Base-by-base conservation (phyloP, 306 rosid genomes). In the Lathyrus aphaca region DNA sequence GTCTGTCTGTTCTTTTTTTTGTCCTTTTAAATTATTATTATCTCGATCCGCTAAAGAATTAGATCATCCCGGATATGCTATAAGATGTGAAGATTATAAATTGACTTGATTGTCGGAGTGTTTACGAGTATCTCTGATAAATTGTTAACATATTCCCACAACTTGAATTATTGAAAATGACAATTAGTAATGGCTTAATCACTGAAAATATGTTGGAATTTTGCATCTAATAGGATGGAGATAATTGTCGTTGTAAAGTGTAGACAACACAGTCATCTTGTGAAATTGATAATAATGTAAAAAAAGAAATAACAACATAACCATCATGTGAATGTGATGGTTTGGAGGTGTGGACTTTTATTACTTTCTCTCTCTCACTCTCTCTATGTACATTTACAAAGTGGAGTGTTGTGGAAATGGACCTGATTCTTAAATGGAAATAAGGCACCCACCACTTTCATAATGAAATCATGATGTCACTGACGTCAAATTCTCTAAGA, bases 191-290 rank as follows among this genome's bases (percentile, higher is more conserved):
- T 17, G 25, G 30, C 12, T 39, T 42, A 3, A 37, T 14, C 13
- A 59, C 14, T 65, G 57, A 46, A 48, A 25, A 55, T 38, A 37
- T n/a, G 40, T 40, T 54, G n/a, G 46, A 42, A 12, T 11, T 42
- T 42, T 10, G 13, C n/a, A 10, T 40, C 5, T 3, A 40, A 8
- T 39, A 39, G 0, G 2, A 39, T 40, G 45, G 3, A 40, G 45
- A 42, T 42, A 42, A 10, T 42, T 42, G 46, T 42, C 5, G n/a
- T 1, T 42, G 46, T 42, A 42, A 10, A 42, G 46, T 13, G 39
- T 35, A 11, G 15, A 10, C 46, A 13, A 42, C 46, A 11, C 45
- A 40, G 1, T 0, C 14, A 40, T 40, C 14, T 40, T 40, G 45
- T 11, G 45, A 40, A 2, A 2, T 12, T 40, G 0, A 42, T 12